Conservation (phyloP, 768 basidiomycete genomes). For the Kwoniella sp. region DNA sequence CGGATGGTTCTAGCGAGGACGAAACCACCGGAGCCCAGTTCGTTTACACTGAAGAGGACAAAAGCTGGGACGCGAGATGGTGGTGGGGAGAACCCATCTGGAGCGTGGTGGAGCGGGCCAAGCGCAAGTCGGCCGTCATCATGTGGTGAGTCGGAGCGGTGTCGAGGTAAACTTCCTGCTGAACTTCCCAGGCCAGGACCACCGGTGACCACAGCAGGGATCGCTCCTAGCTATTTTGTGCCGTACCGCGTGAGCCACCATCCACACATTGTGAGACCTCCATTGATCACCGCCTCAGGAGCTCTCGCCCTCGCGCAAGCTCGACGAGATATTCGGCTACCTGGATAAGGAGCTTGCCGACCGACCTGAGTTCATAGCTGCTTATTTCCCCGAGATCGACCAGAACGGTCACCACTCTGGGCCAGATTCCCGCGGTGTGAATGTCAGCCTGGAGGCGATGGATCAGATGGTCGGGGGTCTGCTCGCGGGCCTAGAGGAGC, state of each 20-base stretch:
- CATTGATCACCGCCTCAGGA: background rate
- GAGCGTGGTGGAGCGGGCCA: constrained; percentile 75
- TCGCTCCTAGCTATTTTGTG: constrained; percentile 67
- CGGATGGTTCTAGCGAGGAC: too few relatives aligned
- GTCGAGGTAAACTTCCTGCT: background rate
- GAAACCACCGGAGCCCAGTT: constrained; percentile 9
- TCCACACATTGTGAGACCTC: background rate
- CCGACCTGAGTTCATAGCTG: constrained; percentile 73
- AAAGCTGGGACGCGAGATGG: constrained; percentile 67
- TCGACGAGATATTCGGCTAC: constrained; percentile 74
- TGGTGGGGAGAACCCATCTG: constrained; percentile 95
- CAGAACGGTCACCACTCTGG: constrained; percentile 18
- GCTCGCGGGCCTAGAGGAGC: constrained; percentile 59
- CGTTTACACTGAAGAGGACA: constrained; percentile 57
- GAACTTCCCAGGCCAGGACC: constrained; percentile 68
- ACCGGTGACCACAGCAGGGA: constrained; percentile 63
- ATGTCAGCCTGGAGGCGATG: constrained; percentile 64
- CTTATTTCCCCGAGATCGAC: constrained; percentile 51
- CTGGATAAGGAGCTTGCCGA: constrained; percentile 68
- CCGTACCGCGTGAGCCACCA: constrained; percentile 63
- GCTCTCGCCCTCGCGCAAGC: constrained; percentile 61
- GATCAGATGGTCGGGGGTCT: constrained; percentile 72
- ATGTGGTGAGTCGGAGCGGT: constrained; percentile 68
- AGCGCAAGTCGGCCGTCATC: constrained; percentile 72
- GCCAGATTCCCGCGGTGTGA: constrained; percentile 20